Conservation (phyloP, 306 rosid species). For the Erythrophleum fordii region DNA sequence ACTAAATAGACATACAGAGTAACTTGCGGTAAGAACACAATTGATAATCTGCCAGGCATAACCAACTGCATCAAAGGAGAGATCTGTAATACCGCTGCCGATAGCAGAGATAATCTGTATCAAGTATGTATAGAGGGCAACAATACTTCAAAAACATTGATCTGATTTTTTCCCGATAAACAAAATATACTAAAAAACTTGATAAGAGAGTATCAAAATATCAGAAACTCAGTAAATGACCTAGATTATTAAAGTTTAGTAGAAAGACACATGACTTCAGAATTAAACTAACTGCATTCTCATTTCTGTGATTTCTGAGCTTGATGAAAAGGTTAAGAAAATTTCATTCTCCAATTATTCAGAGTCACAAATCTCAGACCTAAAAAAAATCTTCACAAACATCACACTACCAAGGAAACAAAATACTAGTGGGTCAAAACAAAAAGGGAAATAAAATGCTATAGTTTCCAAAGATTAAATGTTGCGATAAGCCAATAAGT, state of each 20-base stretch:
- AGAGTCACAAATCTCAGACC: constrained; percentile 1
- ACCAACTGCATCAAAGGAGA: constrained; percentile 73
- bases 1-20: constrained; percentile 61
- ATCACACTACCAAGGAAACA: background rate
- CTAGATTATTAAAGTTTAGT: background rate
- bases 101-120: constrained; percentile 84
- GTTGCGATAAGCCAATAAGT: constrained; percentile 4
- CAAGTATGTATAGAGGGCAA: constrained; percentile 11
- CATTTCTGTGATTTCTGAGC: background rate
- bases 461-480: background rate
- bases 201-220: constrained; percentile 1
- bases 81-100: constrained; percentile 83
- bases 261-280: background rate
- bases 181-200: background rate
- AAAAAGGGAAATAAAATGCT: background rate
- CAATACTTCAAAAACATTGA: constrained; percentile 30
- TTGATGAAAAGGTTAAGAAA: background rate
- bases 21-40: constrained; percentile 81
- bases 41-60: constrained; percentile 84
- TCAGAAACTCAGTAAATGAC: constrained; percentile 10
- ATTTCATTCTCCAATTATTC: constrained; percentile 9
- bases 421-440: too few species aligned
- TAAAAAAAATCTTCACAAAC: background rate
- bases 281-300: constrained; percentile 17
- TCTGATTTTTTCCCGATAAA: background rate